These are phyloP conservation scores for Cercospora sp. DNA, from an alignment of 2,329 filamentous ascomycete species.

Conservation along the genomic window DNA sequence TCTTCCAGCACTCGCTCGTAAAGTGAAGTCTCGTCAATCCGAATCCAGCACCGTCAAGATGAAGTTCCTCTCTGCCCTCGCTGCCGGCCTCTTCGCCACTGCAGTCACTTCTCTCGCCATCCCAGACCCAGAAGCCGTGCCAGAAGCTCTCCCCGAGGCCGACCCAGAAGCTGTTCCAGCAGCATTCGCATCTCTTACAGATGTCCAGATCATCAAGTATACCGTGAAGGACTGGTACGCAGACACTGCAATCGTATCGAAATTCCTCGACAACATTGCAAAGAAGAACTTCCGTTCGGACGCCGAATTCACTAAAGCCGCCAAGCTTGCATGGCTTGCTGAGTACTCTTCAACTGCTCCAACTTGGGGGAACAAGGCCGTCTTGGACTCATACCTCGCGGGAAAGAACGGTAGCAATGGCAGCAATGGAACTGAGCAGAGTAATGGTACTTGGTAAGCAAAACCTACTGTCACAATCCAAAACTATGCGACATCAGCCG, in stretches of 20 bases:
- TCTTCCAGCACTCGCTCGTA: not conserved
- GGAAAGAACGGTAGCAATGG: constrained; percentile 5
- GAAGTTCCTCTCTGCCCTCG: constrained; percentile 12
- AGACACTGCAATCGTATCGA: constrained; percentile 10
- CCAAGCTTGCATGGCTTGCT: constrained; percentile 9
- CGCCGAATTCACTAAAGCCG: constrained; percentile 9
- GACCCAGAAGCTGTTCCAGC: constrained; percentile 10
- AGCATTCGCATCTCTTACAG: not conserved
- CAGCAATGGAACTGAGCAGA: constrained; percentile 8
- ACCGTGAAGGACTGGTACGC: constrained; percentile 10
- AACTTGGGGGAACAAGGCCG: constrained; percentile 7
- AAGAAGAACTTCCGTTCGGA: constrained; percentile 8
- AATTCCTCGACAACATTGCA: constrained; percentile 14
- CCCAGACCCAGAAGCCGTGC: constrained; percentile 7
- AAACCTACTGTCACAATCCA: not conserved
- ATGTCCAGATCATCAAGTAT: constrained; percentile 17
- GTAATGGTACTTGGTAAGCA: constrained; percentile 9
- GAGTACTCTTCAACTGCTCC: constrained; percentile 8
- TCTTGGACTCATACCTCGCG: constrained; percentile 10
- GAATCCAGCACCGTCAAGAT: constrained; percentile 2
- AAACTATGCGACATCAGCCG: too few relatives aligned
- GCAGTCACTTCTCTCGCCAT: constrained; percentile 12
- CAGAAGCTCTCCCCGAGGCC: constrained; percentile 6
- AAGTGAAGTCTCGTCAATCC: not conserved
- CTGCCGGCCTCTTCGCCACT: constrained; percentile 11